Percentiles rank a stretch among this genome's conserved stretches.
These are phyloP conservation scores for Misopates orontium DNA, from an alignment of 257 asterid species.

Conservation along the genomic window DNA sequence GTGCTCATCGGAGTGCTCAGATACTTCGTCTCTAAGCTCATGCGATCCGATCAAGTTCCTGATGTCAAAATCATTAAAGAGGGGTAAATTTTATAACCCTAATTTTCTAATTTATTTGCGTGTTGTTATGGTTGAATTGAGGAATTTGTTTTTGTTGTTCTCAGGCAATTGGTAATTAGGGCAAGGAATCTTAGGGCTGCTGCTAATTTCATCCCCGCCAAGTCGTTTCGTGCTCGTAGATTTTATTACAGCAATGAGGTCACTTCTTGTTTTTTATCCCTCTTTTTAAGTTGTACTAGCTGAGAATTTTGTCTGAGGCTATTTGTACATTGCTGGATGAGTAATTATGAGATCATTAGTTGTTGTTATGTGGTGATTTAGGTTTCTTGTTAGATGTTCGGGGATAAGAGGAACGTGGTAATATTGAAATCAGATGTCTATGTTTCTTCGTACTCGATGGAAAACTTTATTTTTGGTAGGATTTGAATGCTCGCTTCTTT, in stretches of 20 bases:
- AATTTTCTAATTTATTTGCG: background rate
- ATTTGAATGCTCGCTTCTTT: conserved; percentile 10
- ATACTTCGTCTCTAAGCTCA: conserved; percentile 87
- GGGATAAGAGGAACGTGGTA: background rate
- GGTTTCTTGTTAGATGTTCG: background rate
- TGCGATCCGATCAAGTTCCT: conserved; percentile 82
- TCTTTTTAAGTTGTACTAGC: background rate
- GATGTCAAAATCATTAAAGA: conserved; percentile 88
- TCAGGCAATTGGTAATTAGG: conserved; percentile 87
- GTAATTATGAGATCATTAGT: background rate
- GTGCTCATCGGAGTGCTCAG: conserved; percentile 94
- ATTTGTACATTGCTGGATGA: background rate
- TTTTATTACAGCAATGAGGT: conserved; percentile 88
- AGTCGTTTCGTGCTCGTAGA: conserved; percentile 87
- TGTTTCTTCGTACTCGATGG: background rate
- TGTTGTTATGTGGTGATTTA: background rate
- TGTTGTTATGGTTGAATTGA: conserved; percentile 6
- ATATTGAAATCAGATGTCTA: background rate
- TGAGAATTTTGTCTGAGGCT: background rate
- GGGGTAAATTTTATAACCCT: conserved; percentile 48
- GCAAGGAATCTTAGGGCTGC: conserved; percentile 94
- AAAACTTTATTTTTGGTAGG: background rate
- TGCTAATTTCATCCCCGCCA: conserved; percentile 89
- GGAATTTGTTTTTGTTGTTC: conserved; percentile 3
- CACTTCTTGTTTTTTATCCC: background rate